Percentiles rank a stretch among this genome's conserved stretches.
These are phyloP conservation scores for Candida vaughaniae DNA, from an alignment of 805 yeast genomes.

Conservation along the genomic window DNA sequence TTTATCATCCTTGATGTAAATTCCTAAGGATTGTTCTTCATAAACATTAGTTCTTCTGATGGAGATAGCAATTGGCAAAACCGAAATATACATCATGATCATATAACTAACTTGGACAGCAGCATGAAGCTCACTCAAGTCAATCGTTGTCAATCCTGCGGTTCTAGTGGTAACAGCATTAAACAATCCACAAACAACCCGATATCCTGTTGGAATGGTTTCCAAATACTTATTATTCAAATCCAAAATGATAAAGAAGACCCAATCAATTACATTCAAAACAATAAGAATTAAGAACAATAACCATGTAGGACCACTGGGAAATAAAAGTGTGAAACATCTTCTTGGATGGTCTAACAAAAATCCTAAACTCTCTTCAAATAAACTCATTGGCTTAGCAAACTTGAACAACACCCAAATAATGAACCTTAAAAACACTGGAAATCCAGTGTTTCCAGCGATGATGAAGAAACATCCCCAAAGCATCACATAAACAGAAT, in stretches of 20 bases:
- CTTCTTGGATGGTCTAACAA: conserved; percentile 94
- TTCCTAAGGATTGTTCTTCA: conserved; percentile 95
- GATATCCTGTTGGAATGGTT: conserved; percentile 61
- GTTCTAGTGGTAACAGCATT: conserved; percentile 94
- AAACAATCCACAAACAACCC: conserved; percentile 78
- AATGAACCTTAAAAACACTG: conserved; percentile 73
- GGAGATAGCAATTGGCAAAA: conserved; percentile 92
- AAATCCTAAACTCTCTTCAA: conserved; percentile 78
- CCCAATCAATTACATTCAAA: conserved; percentile 73
- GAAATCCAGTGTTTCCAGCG: conserved; percentile 95
- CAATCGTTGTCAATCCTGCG: conserved; percentile 81
- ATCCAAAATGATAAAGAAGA: conserved; percentile 79
- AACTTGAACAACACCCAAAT: conserved; percentile 77
- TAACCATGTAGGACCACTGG: conserved; percentile 96
- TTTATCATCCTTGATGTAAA: conserved; percentile 50
- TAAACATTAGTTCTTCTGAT: conserved; percentile 96
- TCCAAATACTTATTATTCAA: conserved; percentile 51
- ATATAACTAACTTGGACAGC: conserved; percentile 91
- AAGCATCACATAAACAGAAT: conserved; percentile 64
- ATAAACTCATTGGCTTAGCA: conserved; percentile 62
- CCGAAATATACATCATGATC: conserved; percentile 98
- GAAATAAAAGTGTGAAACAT: conserved; percentile 90
- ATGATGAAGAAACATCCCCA: conserved; percentile 69
- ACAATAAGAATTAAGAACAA: conserved; percentile 68
- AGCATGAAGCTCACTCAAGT: conserved; percentile 71